Percentiles rank a stretch among this genome's conserved stretches.
Evolutionary conservation across 2,329 filamentous ascomycete species (phyloP).

Genomic region (Aspergillus sp.): DNA sequence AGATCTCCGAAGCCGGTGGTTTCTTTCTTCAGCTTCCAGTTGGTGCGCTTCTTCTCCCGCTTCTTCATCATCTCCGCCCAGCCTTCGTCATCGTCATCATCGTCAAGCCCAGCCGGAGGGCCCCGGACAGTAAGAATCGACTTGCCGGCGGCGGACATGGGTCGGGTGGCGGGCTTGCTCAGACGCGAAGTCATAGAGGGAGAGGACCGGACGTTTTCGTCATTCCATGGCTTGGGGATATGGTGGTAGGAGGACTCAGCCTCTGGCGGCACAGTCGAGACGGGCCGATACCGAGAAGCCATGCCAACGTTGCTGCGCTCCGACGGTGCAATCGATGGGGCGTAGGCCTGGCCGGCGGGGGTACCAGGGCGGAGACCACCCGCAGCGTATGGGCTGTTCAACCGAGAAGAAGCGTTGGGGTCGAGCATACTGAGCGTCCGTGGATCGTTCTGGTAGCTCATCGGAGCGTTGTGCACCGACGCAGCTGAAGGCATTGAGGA

Average conservation of each 20-base stretch:
- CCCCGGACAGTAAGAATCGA: constrained; percentile 15
- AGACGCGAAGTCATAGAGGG: constrained; percentile 20
- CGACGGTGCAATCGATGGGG: constrained; percentile 89
- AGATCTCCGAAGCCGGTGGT: constrained; percentile 36
- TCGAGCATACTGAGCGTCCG: constrained; percentile 85
- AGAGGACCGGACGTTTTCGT: constrained; percentile 32
- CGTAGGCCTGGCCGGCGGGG: constrained; percentile 55
- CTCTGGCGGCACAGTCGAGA: constrained; percentile 62
- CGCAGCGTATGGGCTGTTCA: constrained; percentile 33
- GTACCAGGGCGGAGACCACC: constrained; percentile 24
- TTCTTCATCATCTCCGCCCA: constrained; percentile 53
- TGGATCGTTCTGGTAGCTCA: constrained; percentile 32
- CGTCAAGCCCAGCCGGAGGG: constrained; percentile 29
- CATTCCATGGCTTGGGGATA: constrained; percentile 36
- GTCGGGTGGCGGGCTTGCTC: constrained; percentile 30
- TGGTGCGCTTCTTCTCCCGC: constrained; percentile 49
- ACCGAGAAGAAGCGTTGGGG: constrained; percentile 50
- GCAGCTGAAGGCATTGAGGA: constrained; percentile 48
- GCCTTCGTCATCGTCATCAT: constrained; percentile 50
- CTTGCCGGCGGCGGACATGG: constrained; percentile 25
- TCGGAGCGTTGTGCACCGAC: constrained; percentile 19
- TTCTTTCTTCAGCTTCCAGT: constrained; percentile 46
- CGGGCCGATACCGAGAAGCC: constrained; percentile 85
- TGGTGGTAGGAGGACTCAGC: constrained; percentile 31
- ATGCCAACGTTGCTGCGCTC: constrained; percentile 93